phyloP scores from a whole-genome alignment of 2,329 filamentous ascomycete genomes.

The Neonectria ditissima region DNA sequence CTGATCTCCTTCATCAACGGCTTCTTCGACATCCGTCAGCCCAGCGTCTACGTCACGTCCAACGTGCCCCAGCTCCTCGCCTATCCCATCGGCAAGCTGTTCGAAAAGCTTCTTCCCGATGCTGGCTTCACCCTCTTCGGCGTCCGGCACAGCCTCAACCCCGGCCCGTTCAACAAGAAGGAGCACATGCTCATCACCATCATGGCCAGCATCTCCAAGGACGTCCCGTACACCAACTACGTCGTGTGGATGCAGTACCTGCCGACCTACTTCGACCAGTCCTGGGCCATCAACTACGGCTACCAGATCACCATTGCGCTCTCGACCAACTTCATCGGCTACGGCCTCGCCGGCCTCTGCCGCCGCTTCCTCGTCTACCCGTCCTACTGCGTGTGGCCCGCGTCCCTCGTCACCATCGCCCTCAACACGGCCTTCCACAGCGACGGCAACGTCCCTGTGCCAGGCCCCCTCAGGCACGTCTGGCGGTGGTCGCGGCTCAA shows the following conservation, averaged over 20 bases:
- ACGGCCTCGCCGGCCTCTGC: conserved; percentile 64
- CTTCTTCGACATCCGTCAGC: conserved; percentile 68
- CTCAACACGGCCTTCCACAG: conserved; percentile 63
- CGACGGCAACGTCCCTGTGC: conserved; percentile 48
- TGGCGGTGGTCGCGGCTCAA: conserved; percentile 58
- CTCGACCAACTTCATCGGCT: conserved; percentile 66
- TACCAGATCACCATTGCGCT: conserved; percentile 65
- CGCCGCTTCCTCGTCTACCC: conserved; percentile 66
- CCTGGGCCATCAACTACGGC: conserved; percentile 58
- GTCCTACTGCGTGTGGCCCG: conserved; percentile 65
- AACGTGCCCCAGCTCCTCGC: conserved; percentile 69
- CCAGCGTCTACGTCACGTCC: conserved; percentile 63
- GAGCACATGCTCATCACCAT: conserved; percentile 71
- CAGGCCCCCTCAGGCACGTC: conserved; percentile 47
- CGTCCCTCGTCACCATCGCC: conserved; percentile 62
- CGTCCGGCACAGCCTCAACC: conserved; percentile 63
- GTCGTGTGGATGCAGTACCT: conserved; percentile 63
- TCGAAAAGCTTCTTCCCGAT: conserved; percentile 64
- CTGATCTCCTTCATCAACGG: conserved; percentile 65
- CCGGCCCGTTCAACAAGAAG: conserved; percentile 68
- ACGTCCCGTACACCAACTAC: conserved; percentile 61
- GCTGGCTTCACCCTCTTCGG: conserved; percentile 60
- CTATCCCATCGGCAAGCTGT: conserved; percentile 64
- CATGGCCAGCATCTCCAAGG: conserved; percentile 69
- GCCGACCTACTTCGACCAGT: conserved; percentile 63